These are phyloP conservation scores for Pelargonium cotyledonis DNA, from an alignment of 441 rosid species.

Conservation along the genomic window DNA sequence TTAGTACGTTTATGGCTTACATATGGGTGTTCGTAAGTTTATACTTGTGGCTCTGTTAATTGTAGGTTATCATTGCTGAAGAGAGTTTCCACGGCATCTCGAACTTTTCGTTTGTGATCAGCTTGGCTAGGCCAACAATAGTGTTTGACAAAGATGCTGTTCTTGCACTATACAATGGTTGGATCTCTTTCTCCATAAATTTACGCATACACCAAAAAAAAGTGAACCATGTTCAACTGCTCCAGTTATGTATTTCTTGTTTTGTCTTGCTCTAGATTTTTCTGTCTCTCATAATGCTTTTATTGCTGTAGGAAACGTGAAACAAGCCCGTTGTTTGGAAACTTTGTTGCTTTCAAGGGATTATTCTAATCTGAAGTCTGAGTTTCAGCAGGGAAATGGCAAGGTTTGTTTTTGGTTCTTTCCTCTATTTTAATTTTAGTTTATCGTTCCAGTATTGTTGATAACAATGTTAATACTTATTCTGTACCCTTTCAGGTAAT, in stretches of 20 bases:
- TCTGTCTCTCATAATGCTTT: background rate
- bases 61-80: conserved; percentile 62
- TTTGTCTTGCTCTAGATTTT: conserved; percentile 4
- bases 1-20: background rate
- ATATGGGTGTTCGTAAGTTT: background rate
- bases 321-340: conserved; percentile 47
- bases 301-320: conserved; percentile 53
- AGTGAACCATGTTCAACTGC: background rate
- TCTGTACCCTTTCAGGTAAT: conserved; percentile 33
- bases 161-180: conserved; percentile 55
- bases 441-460: background rate
- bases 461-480: background rate
- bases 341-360: conserved; percentile 72
- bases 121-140: conserved; percentile 56
- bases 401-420: conserved; percentile 43
- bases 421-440: background rate
- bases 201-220: background rate
- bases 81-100: conserved; percentile 57
- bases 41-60: background rate
- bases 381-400: conserved; percentile 66
- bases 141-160: conserved; percentile 53
- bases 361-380: conserved; percentile 50
- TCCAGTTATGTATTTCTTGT: background rate
- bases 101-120: conserved; percentile 49
- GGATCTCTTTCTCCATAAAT: conserved; percentile 14